Base-by-base conservation (phyloP, 495 filamentous ascomycete species). In the Ascobolus immersus region DNA sequence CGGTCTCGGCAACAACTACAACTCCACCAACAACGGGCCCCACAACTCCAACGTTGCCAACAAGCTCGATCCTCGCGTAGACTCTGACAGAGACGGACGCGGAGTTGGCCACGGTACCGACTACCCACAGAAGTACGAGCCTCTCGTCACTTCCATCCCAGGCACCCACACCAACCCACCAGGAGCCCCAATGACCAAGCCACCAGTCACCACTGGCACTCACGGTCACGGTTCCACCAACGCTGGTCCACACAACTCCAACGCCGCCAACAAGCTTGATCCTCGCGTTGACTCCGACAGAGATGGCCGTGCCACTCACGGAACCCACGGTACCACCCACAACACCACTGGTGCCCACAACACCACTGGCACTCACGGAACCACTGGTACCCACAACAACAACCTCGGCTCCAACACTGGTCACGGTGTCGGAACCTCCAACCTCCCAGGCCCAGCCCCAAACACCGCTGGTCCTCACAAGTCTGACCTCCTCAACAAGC, bases 221-320 rank as follows among this genome's bases (percentile, higher is more conserved):
- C 39, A 44, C 10, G 29, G 34, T 13, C 18, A 32, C 3, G 47
- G 42, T 15, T 40, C 52, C 25, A 51, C 55, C 34, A 66, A 52
- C 0, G 54, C 57, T 15, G 62, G 62, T 17, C 60, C 60, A 8
- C 57, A 60, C 35, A 38, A 43, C 17, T 55, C 55, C 7, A 54
- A 57, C 29, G 5, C 49, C n/a, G 44, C 43, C 17, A 65, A 63
- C 36, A 58, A 58, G 41, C 32, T 53, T 17, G 63, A 67, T 39
- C 61, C 63, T 22, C 55, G 57, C 24, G 58, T 64, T 0, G 62
- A 64, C 38, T 56, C 53, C 21, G 56, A 60, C 34, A 39, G 41
- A 4, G 52, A 55, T 35, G 49, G 39, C 33, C 39, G 39, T 33
- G 42, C 26, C 38, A 40, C 45, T 5, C 39, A 49, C 15, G 53